phyloP scores from a whole-genome alignment of 257 asterid genomes.

The Handroanthus guayacan region DNA sequence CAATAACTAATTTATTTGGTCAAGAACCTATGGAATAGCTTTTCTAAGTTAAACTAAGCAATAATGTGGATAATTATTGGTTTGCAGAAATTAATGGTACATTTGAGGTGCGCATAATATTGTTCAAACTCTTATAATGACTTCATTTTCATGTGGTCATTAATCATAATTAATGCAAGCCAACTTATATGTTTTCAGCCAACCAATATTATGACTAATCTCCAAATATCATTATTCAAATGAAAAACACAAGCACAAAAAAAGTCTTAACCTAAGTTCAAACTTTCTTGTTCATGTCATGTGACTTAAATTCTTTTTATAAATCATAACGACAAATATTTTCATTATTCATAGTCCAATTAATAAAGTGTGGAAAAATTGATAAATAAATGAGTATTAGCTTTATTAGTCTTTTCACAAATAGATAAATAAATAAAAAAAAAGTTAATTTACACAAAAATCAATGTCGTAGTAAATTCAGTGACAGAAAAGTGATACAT shows the following conservation, averaged over 20 bases:
- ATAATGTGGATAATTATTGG: constrained; percentile 35
- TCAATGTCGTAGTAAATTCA: not conserved
- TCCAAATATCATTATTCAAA: not conserved
- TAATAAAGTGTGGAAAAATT: too few species aligned
- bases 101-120: constrained; percentile 5
- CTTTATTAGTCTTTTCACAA: too few species aligned
- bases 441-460: not conserved
- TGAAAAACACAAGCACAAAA: not conserved
- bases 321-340: too few species aligned
- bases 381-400: too few species aligned
- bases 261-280: too few species aligned
- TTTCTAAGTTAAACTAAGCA: constrained; percentile 24
- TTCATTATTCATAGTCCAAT: too few species aligned
- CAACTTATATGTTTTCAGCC: not conserved
- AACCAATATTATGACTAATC: not conserved
- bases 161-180: not conserved
- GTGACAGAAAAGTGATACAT: constrained; percentile 33
- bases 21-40: constrained; percentile 33
- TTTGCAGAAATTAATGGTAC: constrained; percentile 27
- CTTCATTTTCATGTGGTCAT: not conserved
- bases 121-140: constrained; percentile 5
- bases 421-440: too few species aligned
- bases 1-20: constrained; percentile 21
- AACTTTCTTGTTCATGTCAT: too few species aligned
- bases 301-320: too few species aligned